Evolutionary conservation across 148 eudicot genomes (phyloP).

Genomic region (Vaccinium macrocarpon): DNA sequence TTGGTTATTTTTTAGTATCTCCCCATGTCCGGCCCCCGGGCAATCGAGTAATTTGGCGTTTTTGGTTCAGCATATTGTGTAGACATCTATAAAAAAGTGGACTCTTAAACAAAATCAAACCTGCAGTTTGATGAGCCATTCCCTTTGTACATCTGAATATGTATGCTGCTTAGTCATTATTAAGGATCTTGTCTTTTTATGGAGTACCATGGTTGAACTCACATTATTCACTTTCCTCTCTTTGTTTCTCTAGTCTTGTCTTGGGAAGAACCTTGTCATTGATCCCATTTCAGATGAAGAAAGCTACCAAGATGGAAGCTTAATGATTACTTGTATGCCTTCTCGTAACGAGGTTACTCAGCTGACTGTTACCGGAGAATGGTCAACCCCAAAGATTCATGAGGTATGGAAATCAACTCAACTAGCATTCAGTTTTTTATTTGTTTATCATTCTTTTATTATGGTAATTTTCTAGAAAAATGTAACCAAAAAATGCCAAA

Average conservation of each 20-base stretch:
- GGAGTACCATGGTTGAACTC: neutral
- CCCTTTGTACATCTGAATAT: neutral
- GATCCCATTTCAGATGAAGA: slow-evolving; percentile 91
- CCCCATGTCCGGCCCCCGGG: neutral
- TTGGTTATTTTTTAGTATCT: slow-evolving; percentile 1
- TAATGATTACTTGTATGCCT: slow-evolving; percentile 79
- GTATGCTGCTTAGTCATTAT: neutral
- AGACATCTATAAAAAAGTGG: neutral
- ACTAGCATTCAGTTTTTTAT: neutral
- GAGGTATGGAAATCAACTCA: slow-evolving; percentile 50
- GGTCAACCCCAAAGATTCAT: slow-evolving; percentile 79
- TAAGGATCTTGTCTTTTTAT: neutral
- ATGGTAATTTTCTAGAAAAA: too few species aligned
- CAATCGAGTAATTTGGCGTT: neutral
- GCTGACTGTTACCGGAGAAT: slow-evolving; percentile 79
- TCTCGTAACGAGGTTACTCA: slow-evolving; percentile 87
- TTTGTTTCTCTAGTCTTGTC: slow-evolving; percentile 46
- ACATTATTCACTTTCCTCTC: neutral
- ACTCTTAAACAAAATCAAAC: neutral
- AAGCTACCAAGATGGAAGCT: slow-evolving; percentile 82
- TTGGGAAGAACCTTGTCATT: slow-evolving; percentile 80
- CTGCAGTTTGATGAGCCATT: slow-evolving; percentile 11
- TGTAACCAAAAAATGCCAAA: neutral
- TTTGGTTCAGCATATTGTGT: neutral
- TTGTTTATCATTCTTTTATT: neutral